These are phyloP conservation scores for Pyrenopolyporus hunteri DNA, from an alignment of 495 filamentous ascomycete species.

Conservation along the genomic window DNA sequence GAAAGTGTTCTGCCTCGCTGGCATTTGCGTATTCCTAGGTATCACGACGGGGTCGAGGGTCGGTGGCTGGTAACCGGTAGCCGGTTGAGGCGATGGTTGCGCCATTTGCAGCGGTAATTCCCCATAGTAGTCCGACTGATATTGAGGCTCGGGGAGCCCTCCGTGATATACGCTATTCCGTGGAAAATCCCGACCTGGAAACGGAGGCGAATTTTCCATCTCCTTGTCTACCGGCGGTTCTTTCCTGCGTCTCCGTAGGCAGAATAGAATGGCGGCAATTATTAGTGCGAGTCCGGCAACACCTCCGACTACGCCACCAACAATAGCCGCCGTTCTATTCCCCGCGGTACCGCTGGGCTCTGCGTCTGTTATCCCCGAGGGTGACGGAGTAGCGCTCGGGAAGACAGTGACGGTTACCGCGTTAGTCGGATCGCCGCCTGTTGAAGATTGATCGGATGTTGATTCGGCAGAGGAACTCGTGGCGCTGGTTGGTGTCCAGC, in stretches of 20 bases:
- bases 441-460: constrained; percentile 8
- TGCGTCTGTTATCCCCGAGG: constrained; percentile 11
- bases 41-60: constrained; percentile 11
- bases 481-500: constrained; percentile 20
- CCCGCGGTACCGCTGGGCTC: neutral
- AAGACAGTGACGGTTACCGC: constrained; percentile 33
- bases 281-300: constrained; percentile 45
- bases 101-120: constrained; percentile 40
- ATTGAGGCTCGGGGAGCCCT: constrained; percentile 30
- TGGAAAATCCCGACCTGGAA: constrained; percentile 8
- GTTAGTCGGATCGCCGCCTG: neutral
- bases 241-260: constrained; percentile 24
- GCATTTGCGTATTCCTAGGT: constrained; percentile 4
- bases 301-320: constrained; percentile 51
- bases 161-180: constrained; percentile 23
- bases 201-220: constrained; percentile 26
- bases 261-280: constrained; percentile 38
- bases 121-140: constrained; percentile 42
- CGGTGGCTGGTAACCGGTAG: constrained; percentile 24
- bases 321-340: constrained; percentile 41
- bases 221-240: constrained; percentile 11
- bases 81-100: constrained; percentile 29
- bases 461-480: constrained; percentile 13
- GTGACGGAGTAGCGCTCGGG: constrained; percentile 19
- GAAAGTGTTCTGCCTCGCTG: constrained; percentile 23